Conservation (phyloP, 768 basidiomycete genomes). For the Daedaleopsis sinensis region DNA sequence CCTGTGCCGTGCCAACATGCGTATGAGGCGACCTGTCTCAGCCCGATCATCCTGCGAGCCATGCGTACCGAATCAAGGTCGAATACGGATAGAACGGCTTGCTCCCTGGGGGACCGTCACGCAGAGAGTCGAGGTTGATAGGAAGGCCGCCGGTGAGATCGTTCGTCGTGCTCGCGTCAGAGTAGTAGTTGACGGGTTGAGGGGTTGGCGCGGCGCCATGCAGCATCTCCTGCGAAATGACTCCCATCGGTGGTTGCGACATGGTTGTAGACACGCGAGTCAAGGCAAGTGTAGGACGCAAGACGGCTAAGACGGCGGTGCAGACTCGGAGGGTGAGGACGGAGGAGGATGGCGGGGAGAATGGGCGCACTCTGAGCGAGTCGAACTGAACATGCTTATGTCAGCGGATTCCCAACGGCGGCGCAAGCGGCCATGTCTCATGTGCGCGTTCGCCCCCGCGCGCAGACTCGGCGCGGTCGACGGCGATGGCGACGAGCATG, state of each 20-base stretch:
- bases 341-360: conserved; percentile 20
- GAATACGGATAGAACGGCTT: conserved; percentile 93
- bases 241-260: conserved; percentile 49
- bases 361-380: conserved; percentile 25
- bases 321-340: conserved; percentile 6
- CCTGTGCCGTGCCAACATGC: conserved; percentile 39
- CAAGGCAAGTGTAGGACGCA: neutral
- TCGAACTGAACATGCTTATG: conserved; percentile 29
- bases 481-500: conserved; percentile 15
- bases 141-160: conserved; percentile 85
- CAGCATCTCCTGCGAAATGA: conserved; percentile 66
- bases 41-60: neutral
- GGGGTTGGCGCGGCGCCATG: conserved; percentile 38
- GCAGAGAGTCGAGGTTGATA: conserved; percentile 83
- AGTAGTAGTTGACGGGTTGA: conserved; percentile 57
- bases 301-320: neutral
- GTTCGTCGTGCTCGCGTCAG: conserved; percentile 51
- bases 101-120: conserved; percentile 86
- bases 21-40: conserved; percentile 9
- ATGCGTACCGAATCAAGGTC: conserved; percentile 80
- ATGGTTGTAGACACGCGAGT: conserved; percentile 21
- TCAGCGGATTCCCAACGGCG: conserved; percentile 32
- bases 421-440: conserved; percentile 29
- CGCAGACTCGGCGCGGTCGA: conserved; percentile 3
- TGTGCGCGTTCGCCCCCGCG: conserved; percentile 1